These are phyloP conservation scores for Novymonas esmeraldas DNA, from an alignment of 208 protist species.

Conservation along the genomic window DNA sequence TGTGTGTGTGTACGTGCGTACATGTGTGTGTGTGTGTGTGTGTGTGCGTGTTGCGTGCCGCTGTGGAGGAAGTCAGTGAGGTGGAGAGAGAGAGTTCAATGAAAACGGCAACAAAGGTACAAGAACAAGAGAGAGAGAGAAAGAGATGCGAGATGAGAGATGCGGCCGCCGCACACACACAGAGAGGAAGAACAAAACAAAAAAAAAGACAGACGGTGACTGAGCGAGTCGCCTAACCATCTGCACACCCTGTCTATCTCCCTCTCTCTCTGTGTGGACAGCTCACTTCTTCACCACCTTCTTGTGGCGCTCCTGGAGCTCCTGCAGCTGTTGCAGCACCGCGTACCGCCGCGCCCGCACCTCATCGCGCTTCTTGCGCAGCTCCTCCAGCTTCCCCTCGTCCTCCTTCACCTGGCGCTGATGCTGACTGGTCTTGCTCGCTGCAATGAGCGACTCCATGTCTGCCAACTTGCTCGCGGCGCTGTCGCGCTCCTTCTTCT, in stretches of 20 bases:
- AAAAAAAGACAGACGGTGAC: conserved; percentile 2
- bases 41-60: no score
- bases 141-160: neutral
- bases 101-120: conserved; percentile 3
- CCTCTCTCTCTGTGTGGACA: neutral
- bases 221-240: neutral
- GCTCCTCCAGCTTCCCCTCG: conserved; percentile 32
- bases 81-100: neutral
- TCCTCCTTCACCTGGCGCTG: conserved; percentile 30
- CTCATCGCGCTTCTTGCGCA: conserved; percentile 46
- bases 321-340: conserved; percentile 15
- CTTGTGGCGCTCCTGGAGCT: conserved; percentile 34
- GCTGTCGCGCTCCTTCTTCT: conserved; percentile 23
- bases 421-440: conserved; percentile 37
- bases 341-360: conserved; percentile 25
- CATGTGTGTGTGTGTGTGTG: neutral
- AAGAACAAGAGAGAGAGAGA: conserved; percentile 1
- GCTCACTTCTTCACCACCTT: conserved; percentile 47
- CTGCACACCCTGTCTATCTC: neutral
- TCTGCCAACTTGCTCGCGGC: conserved; percentile 27
- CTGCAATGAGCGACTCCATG: conserved; percentile 49
- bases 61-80: neutral
- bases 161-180: neutral
- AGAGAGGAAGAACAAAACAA: neutral
- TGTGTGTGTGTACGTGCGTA: neutral